phyloP scores from a whole-genome alignment of 2,329 filamentous ascomycete genomes.

The Trichoderma endophyticum region DNA sequence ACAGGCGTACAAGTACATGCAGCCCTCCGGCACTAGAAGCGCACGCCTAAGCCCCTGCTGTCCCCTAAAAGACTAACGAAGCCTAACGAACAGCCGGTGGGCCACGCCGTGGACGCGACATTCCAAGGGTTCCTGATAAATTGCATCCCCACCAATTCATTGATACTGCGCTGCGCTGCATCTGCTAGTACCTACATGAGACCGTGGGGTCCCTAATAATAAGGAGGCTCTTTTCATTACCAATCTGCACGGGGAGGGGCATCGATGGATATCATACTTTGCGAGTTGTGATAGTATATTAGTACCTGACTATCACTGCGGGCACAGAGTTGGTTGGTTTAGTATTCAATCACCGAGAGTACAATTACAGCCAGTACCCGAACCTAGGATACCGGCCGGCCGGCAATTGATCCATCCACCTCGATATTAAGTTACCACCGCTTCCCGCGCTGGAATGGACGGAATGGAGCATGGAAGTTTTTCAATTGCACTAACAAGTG shows the following conservation, averaged over 20 bases:
- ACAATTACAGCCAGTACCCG: background rate
- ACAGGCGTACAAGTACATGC: background rate
- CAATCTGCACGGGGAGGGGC: background rate
- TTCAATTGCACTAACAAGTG: background rate
- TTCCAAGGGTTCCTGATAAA: slow-evolving; percentile 18
- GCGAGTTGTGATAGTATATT: background rate
- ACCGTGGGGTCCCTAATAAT: background rate
- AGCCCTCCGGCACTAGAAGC: background rate
- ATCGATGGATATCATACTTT: background rate
- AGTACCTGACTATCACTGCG: too few species aligned
- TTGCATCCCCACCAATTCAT: slow-evolving; percentile 12
- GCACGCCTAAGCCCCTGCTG: background rate
- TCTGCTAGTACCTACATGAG: background rate
- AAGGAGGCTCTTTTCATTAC: background rate
- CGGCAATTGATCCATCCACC: background rate
- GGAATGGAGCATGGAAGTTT: background rate
- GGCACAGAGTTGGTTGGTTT: background rate
- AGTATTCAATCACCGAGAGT: background rate
- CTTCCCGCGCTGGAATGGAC: background rate
- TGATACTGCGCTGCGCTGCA: background rate
- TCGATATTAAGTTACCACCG: background rate
- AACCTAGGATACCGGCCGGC: background rate
- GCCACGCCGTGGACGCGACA: slow-evolving; percentile 1
- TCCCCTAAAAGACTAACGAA: slow-evolving; percentile 13
- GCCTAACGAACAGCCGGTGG: slow-evolving; percentile 2